Percentiles rank a stretch among this genome's conserved stretches.
Evolutionary conservation across 2,329 filamentous ascomycete species (phyloP).

Genomic region (Beauveria asiatica): DNA sequence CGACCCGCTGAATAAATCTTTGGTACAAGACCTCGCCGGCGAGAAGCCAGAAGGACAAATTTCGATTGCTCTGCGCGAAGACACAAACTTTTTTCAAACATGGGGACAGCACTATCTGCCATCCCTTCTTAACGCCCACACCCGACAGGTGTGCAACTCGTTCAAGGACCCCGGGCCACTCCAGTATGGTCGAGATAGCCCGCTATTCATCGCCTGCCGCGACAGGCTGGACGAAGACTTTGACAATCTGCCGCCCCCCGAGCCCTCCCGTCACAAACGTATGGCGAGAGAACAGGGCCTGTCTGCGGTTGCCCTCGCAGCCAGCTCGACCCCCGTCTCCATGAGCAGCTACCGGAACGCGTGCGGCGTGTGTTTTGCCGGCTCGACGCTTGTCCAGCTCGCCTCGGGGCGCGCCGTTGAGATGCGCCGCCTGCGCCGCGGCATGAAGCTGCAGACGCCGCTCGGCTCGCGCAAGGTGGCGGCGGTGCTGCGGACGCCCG

Average conservation of each 20-base stretch:
- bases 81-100: constrained; percentile 28
- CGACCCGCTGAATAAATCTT: constrained; percentile 34
- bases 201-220: constrained; percentile 43
- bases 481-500: constrained; percentile 42
- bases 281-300: background rate
- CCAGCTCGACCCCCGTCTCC: constrained; percentile 14
- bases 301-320: background rate
- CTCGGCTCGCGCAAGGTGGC: constrained; percentile 38
- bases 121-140: constrained; percentile 47
- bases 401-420: constrained; percentile 30
- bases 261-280: constrained; percentile 22
- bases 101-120: constrained; percentile 54
- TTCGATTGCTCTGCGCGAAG: constrained; percentile 33
- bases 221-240: constrained; percentile 41
- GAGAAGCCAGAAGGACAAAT: constrained; percentile 40
- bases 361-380: constrained; percentile 44
- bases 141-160: constrained; percentile 49
- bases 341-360: constrained; percentile 38
- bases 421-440: constrained; percentile 35
- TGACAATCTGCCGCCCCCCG: constrained; percentile 36
- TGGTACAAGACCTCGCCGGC: constrained; percentile 41
- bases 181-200: constrained; percentile 41
- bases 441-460: constrained; percentile 42
- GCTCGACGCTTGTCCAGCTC: constrained; percentile 37
- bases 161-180: constrained; percentile 54